Evolutionary conservation across 805 yeast species (phyloP).

Genomic region (Teunomyces cretensis): DNA sequence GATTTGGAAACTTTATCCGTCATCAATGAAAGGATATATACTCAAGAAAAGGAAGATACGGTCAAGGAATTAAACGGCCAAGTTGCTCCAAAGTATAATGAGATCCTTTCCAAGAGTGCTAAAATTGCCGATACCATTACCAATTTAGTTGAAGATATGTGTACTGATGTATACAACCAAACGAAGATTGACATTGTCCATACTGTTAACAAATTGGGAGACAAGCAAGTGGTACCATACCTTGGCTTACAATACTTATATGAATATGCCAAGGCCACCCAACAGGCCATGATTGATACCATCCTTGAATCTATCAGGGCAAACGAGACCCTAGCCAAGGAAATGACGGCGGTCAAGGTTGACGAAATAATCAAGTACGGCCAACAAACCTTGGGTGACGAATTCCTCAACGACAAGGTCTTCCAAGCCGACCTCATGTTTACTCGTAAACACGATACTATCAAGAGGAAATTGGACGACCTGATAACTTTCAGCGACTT

Average conservation of each 20-base stretch:
- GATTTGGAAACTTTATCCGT: constrained; percentile 65
- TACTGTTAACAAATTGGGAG: constrained; percentile 54
- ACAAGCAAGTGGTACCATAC: constrained; percentile 52
- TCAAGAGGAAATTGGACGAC: constrained; percentile 57
- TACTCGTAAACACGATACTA: constrained; percentile 63
- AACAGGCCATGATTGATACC: constrained; percentile 61
- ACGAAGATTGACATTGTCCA: constrained; percentile 53
- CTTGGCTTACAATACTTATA: constrained; percentile 63
- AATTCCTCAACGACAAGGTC: constrained; percentile 54
- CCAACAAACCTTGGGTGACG: constrained; percentile 59
- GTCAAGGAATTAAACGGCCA: constrained; percentile 47
- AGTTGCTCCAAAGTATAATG: constrained; percentile 65
- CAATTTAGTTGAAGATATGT: constrained; percentile 58
- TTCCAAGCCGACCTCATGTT: constrained; percentile 83
- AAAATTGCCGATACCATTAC: constrained; percentile 60
- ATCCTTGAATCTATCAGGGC: constrained; percentile 61
- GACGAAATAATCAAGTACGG: constrained; percentile 64
- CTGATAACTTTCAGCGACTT: constrained; percentile 70
- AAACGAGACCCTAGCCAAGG: constrained; percentile 71
- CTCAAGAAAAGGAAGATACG: constrained; percentile 48
- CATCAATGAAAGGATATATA: constrained; percentile 58
- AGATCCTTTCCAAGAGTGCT: constrained; percentile 50
- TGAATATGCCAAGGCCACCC: constrained; percentile 69
- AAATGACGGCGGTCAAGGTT: constrained; percentile 59
- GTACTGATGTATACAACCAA: constrained; percentile 57